phyloP scores from a whole-genome alignment of 306 rosid genomes.

The Lagenaria siceraria region DNA sequence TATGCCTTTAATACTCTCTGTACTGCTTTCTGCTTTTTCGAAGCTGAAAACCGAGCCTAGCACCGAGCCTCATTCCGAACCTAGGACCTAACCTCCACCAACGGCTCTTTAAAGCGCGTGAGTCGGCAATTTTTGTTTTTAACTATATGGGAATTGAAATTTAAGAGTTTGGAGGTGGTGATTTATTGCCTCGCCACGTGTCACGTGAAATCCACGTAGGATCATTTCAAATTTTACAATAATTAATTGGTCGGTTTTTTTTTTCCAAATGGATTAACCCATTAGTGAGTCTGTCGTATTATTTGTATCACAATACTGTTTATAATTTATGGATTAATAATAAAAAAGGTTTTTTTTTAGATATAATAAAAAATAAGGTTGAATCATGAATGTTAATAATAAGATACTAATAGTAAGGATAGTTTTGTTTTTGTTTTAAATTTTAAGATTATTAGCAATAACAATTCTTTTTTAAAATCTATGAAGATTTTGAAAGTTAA shows the following conservation, averaged over 20 bases:
- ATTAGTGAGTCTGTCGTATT: not conserved
- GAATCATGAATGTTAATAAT: not conserved
- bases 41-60: not conserved
- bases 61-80: not conserved
- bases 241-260: not conserved
- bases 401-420: not conserved
- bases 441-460: too few relatives aligned
- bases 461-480: too few relatives aligned
- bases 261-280: too few relatives aligned
- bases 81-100: not conserved
- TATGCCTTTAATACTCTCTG: conserved; percentile 4
- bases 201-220: not conserved
- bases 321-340: not conserved
- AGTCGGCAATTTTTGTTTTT: not conserved
- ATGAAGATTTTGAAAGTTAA: too few relatives aligned
- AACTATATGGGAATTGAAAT: not conserved
- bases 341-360: too few relatives aligned
- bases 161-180: not conserved
- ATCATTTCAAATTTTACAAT: not conserved
- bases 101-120: conserved; percentile 10
- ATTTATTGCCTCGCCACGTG: not conserved
- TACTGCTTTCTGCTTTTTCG: not conserved
- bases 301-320: not conserved
- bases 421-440: too few relatives aligned
- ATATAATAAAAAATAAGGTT: not conserved